Percentiles rank a stretch among this genome's conserved stretches.
phyloP scores from a whole-genome alignment of 495 filamentous ascomycete genomes.

The Copromyces sp. region DNA sequence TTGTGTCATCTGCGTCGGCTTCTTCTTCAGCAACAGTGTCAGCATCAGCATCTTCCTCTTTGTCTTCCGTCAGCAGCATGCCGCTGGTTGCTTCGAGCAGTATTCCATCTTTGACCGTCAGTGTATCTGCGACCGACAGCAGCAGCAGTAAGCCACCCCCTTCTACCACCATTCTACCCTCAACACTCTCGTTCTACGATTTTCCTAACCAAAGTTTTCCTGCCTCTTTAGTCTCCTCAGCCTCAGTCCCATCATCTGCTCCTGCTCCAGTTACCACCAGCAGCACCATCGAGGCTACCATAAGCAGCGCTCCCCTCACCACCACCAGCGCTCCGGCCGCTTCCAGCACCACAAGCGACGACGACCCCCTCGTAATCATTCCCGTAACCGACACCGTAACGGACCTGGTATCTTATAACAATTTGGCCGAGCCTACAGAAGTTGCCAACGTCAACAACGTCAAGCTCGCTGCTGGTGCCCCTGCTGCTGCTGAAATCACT shows the following conservation, averaged over 20 bases:
- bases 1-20: neutral
- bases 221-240: neutral
- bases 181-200: neutral
- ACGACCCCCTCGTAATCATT: neutral
- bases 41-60: neutral
- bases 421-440: neutral
- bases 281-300: neutral
- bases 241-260: neutral
- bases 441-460: neutral
- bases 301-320: neutral
- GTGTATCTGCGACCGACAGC: neutral
- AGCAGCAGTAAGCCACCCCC: neutral
- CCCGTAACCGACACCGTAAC: neutral
- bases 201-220: neutral
- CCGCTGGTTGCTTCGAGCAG: neutral
- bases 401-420: neutral
- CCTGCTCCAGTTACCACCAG: neutral
- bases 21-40: neutral
- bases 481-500: neutral
- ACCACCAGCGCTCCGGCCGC: neutral
- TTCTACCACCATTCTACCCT: neutral
- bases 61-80: neutral
- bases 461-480: neutral
- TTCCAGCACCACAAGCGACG: neutral
- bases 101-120: neutral